These are phyloP conservation scores for Botrytis aclada DNA, from an alignment of 2,329 filamentous ascomycete species.

Conservation along the genomic window DNA sequence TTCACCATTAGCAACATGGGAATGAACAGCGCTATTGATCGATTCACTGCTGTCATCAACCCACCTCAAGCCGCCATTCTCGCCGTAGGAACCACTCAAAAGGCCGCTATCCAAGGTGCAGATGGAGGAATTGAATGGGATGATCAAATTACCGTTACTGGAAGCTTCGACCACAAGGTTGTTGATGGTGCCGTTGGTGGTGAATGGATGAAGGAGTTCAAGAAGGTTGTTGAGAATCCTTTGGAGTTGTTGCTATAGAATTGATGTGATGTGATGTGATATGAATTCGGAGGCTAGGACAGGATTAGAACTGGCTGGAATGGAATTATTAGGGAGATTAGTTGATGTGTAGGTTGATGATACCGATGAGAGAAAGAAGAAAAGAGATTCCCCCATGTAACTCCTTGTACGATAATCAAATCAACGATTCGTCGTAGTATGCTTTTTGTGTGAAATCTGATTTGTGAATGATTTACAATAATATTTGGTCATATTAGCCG, in stretches of 20 bases:
- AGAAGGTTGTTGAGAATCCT: constrained; percentile 97
- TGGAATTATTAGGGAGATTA: neutral
- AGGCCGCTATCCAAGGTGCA: constrained; percentile 87
- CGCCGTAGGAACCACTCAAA: constrained; percentile 89
- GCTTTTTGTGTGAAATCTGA: neutral
- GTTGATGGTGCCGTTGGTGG: constrained; percentile 94
- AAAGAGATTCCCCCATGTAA: constrained; percentile 32
- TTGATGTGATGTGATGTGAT: constrained; percentile 11
- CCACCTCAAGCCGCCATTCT: constrained; percentile 95
- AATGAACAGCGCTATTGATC: constrained; percentile 95
- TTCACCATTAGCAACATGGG: constrained; percentile 99
- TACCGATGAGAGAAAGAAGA: constrained; percentile 21
- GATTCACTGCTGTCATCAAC: constrained; percentile 99
- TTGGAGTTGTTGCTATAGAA: constrained; percentile 80
- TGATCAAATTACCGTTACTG: constrained; percentile 93
- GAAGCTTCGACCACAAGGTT: constrained; percentile 98
- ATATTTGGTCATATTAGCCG: neutral
- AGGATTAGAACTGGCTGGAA: neutral
- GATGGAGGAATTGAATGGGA: constrained; percentile 91
- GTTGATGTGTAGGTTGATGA: constrained; percentile 15
- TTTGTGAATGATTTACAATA: neutral
- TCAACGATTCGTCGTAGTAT: neutral
- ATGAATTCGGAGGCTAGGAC: constrained; percentile 3
- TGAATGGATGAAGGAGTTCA: constrained; percentile 95
- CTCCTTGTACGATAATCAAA: constrained; percentile 18